Conservation (phyloP, 2,329 filamentous ascomycete genomes). For the Cadophora sp. region DNA sequence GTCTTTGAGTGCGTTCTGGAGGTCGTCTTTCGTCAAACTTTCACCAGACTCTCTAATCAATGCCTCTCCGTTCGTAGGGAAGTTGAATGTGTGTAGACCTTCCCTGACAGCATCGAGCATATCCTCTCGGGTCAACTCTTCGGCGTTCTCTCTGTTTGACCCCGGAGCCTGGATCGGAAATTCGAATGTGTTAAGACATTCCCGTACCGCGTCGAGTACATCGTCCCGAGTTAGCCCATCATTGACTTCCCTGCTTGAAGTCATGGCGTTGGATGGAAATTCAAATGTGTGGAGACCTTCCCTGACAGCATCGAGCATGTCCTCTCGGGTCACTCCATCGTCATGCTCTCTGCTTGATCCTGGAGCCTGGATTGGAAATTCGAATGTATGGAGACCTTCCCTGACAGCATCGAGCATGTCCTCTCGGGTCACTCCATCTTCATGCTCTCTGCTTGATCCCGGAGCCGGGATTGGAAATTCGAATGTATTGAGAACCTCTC, state of each 20-base stretch:
- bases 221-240: slow-evolving; percentile 74
- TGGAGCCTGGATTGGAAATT: slow-evolving; percentile 51
- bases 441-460: slow-evolving; percentile 63
- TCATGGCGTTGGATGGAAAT: slow-evolving; percentile 46
- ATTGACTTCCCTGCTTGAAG: slow-evolving; percentile 64
- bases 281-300: slow-evolving; percentile 62
- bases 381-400: slow-evolving; percentile 71
- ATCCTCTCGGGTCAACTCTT: slow-evolving; percentile 76
- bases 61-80: slow-evolving; percentile 66
- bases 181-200: slow-evolving; percentile 70
- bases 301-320: slow-evolving; percentile 72
- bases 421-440: slow-evolving; percentile 68
- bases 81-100: slow-evolving; percentile 83
- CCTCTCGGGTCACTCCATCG: slow-evolving; percentile 74
- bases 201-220: slow-evolving; percentile 78
- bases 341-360: slow-evolving; percentile 51
- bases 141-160: slow-evolving; percentile 50
- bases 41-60: slow-evolving; percentile 60
- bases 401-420: slow-evolving; percentile 84
- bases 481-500: slow-evolving; percentile 61
- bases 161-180: slow-evolving; percentile 52
- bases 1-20: slow-evolving; percentile 64
- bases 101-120: slow-evolving; percentile 84
- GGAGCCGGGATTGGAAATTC: slow-evolving; percentile 50
- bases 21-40: slow-evolving; percentile 58